Evolutionary conservation across 108 stramenopile genomes (phyloP), one percentile per base, ranked within the genome.

Genomic region (Discostella pseudostelligera): DNA sequence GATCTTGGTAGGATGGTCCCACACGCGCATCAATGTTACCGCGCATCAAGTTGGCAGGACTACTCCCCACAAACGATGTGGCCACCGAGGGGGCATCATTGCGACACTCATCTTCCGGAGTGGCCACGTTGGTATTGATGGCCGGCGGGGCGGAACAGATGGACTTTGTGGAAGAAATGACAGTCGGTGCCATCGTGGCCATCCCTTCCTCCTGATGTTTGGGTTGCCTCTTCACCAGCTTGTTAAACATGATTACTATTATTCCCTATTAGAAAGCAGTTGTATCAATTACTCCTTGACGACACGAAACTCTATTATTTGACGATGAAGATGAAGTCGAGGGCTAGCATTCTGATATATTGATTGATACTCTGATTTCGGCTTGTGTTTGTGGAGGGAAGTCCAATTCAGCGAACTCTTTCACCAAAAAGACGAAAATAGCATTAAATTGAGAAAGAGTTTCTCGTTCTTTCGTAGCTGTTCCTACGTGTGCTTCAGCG

Each of bases 1-100:
- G 80, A 59, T 83, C 76, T 53, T 68, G 67, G 63, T 76, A 69
- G 46, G 60, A 67, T 19, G 75, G 68, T 8, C 35, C 67, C 20
- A 65, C 62, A 50, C 29, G 25, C 13, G 37, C 49, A 19, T 20
- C 36, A 7, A 7, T 21, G 16, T 35, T 21, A 26, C 8, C 48
- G 20, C 6, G n/a, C n/a, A n/a, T 43, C 42, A 16, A 16, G 9
- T 43, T 43, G n/a, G n/a, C n/a, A 16, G 42, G 14, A 43, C 42
- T n/a, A 8, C 32, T 32, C 5, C 42, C 42, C n/a, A 16, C 42
- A 16, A n/a, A 43, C 1, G 42, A 43, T 4, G 42, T 43, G 42
- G 42, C 42, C 9, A 43, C 16, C 14, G 36, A 39, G 2, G 32
- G 17, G 0, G 37, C 3, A 19, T 56, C 55, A 10, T 56, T 37